These are phyloP conservation scores for Mycena epipterygia DNA, from an alignment of 768 basidiomycete species.

Conservation along the genomic window DNA sequence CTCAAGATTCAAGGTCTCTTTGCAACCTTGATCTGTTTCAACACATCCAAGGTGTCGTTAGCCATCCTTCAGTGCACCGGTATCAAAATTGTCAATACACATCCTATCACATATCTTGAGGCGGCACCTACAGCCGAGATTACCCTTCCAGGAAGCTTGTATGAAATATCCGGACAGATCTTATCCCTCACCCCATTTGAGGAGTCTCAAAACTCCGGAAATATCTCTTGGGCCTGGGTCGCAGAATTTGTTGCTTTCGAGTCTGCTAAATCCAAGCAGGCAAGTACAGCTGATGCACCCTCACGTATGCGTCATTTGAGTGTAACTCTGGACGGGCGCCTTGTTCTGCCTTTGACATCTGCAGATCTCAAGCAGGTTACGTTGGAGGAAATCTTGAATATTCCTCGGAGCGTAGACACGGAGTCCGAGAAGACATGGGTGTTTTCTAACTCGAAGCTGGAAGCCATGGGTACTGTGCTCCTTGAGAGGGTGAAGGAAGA, in stretches of 20 bases:
- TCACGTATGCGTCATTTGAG: conserved; percentile 10
- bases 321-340: conserved; percentile 2
- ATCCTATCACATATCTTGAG: neutral
- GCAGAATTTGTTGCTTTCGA: conserved; percentile 16
- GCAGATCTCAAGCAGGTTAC: neutral
- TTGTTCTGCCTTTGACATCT: neutral
- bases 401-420: neutral
- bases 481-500: neutral
- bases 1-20: conserved; percentile 18
- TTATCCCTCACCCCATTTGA: conserved; percentile 11
- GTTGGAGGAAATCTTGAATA: neutral
- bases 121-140: conserved; percentile 16
- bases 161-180: conserved; percentile 17
- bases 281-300: neutral
- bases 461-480: neutral
- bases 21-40: conserved; percentile 15
- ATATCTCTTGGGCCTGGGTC: conserved; percentile 21
- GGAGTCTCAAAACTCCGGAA: neutral
- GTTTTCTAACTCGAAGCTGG: neutral
- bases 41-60: neutral
- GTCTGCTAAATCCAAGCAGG: conserved; percentile 3
- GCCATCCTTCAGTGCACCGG: conserved; percentile 17
- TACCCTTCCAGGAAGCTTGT: neutral
- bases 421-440: conserved; percentile 11
- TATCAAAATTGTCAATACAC: conserved; percentile 1